phyloP scores from a whole-genome alignment of 768 basidiomycete species.

The Termitomyces sp. region DNA sequence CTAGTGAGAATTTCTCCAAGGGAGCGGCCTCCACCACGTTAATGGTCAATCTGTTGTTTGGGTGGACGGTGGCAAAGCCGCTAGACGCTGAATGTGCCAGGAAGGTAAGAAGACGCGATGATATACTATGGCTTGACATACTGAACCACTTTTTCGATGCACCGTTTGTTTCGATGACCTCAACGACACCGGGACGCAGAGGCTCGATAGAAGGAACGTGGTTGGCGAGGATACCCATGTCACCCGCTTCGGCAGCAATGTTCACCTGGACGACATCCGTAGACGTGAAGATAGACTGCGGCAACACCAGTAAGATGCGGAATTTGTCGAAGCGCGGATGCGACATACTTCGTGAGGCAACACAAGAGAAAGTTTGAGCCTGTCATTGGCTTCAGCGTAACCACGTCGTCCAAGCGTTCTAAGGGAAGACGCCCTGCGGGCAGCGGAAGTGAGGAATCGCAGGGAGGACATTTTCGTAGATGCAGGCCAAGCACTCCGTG shows the following conservation, averaged over 20 bases:
- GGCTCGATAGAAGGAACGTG: slow-evolving; percentile 98
- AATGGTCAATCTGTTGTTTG: slow-evolving; percentile 94
- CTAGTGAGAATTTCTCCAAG: slow-evolving; percentile 84
- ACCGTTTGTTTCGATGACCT: slow-evolving; percentile 83
- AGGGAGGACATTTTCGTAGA: slow-evolving; percentile 66
- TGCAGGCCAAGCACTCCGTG: slow-evolving; percentile 30
- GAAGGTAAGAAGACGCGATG: neutral
- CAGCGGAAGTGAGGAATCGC: slow-evolving; percentile 64
- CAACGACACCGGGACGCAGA: slow-evolving; percentile 90
- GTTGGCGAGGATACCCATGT: slow-evolving; percentile 99
- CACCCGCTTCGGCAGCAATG: slow-evolving; percentile 88
- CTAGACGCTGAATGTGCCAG: slow-evolving; percentile 68
- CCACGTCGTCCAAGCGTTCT: slow-evolving; percentile 64
- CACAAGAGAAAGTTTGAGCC: slow-evolving; percentile 89
- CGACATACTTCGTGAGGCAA: slow-evolving; percentile 87
- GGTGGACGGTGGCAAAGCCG: slow-evolving; percentile 97
- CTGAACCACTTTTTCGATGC: slow-evolving; percentile 96
- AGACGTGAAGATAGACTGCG: slow-evolving; percentile 86
- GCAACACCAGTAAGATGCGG: slow-evolving; percentile 10
- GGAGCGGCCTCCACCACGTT: slow-evolving; percentile 97
- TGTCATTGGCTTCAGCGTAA: slow-evolving; percentile 90
- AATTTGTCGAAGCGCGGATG: neutral
- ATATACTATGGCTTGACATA: slow-evolving; percentile 38
- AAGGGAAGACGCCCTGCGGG: slow-evolving; percentile 55
- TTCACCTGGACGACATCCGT: slow-evolving; percentile 95